Evolutionary conservation across 2,329 filamentous ascomycete species (phyloP), one percentile per base, ranked within the genome.

Genomic region (Nothophaeocryptopus gaeumannii): DNA sequence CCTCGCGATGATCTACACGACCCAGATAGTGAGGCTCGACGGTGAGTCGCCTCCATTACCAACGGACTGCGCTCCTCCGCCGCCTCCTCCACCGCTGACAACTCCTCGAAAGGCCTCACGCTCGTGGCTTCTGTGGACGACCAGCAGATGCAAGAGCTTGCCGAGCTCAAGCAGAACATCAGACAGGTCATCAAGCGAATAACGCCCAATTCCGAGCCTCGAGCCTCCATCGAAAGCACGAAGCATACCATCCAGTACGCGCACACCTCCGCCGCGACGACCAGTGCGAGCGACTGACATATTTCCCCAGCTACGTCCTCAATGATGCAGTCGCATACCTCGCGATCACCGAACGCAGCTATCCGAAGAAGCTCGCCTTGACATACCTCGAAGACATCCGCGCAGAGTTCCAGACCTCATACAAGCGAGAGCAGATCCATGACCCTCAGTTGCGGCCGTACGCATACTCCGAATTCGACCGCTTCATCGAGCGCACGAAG

Each of bases 401-500:
- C 51, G 81, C 83, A 70, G 93, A 99, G 76, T 99, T 99, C 78
- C 84, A 84, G 56, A 91, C 84, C 58, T 90, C 86, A 50, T 95
- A 99, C 78, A 80, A 84, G 40, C 68, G 81, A 13, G 68, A 78
- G 48, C 86, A 93, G 72, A 85, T 95, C 61, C 82, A 86, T 65
- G 83, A 81, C 36, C 82, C 88, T 0, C 76, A 78, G 31, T 81
- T 95, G 58, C 88, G 92, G 16, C 92, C 93, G 5, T 99, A 97
- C 73, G 91, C 90, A 52, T 97, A 95, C 69, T 91, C 96, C 77
- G 90, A 96, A 69, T 99, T 99, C 70, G 95, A 99, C 73, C 95
- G 88, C 57, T 97, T 96, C 76, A 96, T 99, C 72, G 80, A 86
- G 67, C 86, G 89, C 68, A 95, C 91, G 35, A 93, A 92, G 74